These are phyloP conservation scores for Phycomyces blakesleeanus DNA, from an alignment of 192 early-diverging fungal species.

Conservation along the genomic window DNA sequence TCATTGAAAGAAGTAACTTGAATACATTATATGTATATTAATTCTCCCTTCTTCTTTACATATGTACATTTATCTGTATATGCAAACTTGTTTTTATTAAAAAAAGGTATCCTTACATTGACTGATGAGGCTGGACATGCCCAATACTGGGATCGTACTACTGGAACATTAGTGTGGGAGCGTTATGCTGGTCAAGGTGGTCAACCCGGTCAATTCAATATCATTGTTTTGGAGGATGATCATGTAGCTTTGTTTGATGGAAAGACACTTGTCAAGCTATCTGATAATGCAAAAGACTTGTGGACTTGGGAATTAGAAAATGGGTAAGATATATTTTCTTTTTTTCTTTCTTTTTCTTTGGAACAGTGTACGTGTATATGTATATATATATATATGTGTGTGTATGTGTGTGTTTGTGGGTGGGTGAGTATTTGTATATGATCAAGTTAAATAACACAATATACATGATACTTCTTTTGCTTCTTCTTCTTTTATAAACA, in stretches of 20 bases:
- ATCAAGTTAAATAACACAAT: no score
- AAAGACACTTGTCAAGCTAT: slow-evolving; percentile 10
- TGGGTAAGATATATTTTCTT: slow-evolving; percentile 7
- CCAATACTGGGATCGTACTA: slow-evolving; percentile 34
- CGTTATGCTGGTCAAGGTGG: slow-evolving; percentile 6
- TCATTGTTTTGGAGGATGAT: slow-evolving; percentile 7
- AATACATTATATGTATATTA: no score
- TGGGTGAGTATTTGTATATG: no score
- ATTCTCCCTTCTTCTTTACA: no score
- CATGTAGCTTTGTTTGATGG: slow-evolving; percentile 8
- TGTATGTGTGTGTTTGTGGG: no score
- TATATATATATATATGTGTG: no score
- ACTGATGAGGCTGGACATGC: slow-evolving; percentile 19
- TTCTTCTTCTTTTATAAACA: no score
- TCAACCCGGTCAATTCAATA: neutral
- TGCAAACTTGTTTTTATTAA: slow-evolving; percentile 7
- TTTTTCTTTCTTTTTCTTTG: no score
- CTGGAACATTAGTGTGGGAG: slow-evolving; percentile 35
- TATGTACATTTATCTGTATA: no score
- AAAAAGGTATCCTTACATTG: slow-evolving; percentile 30
- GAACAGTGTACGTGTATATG: no score
- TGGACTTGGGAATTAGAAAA: slow-evolving; percentile 14
- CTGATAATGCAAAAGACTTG: slow-evolving; percentile 11
- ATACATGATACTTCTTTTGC: no score
- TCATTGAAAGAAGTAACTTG: no score